Conservation (phyloP, 345 rosid species). For the Salix brachista region DNA sequence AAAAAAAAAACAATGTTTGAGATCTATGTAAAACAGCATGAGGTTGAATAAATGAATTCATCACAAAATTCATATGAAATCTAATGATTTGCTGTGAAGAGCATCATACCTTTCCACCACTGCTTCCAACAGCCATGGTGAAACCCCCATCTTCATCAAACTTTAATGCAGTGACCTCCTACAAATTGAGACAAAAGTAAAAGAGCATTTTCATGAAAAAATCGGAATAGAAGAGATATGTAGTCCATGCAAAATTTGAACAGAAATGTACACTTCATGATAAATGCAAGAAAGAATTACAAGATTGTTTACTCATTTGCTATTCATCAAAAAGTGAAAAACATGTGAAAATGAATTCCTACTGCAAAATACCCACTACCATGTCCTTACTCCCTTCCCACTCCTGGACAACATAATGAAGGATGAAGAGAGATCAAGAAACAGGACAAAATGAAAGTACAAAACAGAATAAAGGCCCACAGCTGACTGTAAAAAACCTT, state of each 20-base stretch:
- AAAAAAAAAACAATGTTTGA: background rate
- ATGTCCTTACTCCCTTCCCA: too few relatives aligned
- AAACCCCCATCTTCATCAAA: constrained; percentile 83
- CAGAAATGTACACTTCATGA: too few relatives aligned
- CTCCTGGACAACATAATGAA: too few relatives aligned
- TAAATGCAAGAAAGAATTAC: too few relatives aligned
- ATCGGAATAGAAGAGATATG: background rate
- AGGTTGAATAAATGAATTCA: background rate
- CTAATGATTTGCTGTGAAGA: background rate
- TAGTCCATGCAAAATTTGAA: background rate
- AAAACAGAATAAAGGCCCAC: background rate
- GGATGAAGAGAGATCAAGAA: too few relatives aligned
- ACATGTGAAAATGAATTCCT: too few relatives aligned
- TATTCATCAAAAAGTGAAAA: too few relatives aligned
- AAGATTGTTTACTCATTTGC: too few relatives aligned
- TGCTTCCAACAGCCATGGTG: constrained; percentile 84
- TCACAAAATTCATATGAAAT: background rate
- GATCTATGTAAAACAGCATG: background rate
- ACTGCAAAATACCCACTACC: too few relatives aligned
- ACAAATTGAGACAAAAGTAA: constrained; percentile 13
- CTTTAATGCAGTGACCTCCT: constrained; percentile 88
- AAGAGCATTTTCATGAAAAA: background rate
- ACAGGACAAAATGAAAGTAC: background rate
- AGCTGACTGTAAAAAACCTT: background rate
- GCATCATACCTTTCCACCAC: constrained; percentile 40